phyloP scores from a whole-genome alignment of 805 yeast genomes.

The Candida hungchunana region DNA sequence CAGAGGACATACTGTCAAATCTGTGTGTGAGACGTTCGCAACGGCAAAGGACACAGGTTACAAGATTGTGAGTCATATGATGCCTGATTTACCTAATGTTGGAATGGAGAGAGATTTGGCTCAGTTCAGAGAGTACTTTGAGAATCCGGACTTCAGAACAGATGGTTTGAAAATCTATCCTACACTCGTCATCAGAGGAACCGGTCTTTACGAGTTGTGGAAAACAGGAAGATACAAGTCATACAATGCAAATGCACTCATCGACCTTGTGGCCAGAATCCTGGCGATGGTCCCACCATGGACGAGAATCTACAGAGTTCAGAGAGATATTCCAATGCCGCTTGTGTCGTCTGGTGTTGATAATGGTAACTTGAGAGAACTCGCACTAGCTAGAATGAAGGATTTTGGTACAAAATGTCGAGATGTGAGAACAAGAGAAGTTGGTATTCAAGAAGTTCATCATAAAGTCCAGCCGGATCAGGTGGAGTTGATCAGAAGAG shows the following conservation, averaged over 20 bases:
- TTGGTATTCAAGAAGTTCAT: constrained; percentile 97
- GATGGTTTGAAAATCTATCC: constrained; percentile 96
- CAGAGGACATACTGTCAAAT: constrained; percentile 94
- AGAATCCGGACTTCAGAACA: constrained; percentile 93
- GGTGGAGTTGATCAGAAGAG: constrained; percentile 91
- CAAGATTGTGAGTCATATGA: constrained; percentile 97
- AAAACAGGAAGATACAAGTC: constrained; percentile 92
- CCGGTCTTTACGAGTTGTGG: constrained; percentile 96
- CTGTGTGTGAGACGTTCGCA: constrained; percentile 94
- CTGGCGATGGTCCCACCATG: constrained; percentile 97
- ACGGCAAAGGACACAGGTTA: constrained; percentile 98
- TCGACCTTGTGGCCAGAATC: constrained; percentile 93
- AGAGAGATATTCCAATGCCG: constrained; percentile 99
- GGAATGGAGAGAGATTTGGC: constrained; percentile 98
- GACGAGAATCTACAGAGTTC: constrained; percentile 98
- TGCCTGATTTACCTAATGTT: constrained; percentile 98
- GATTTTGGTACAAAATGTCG: constrained; percentile 96
- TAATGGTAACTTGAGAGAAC: constrained; percentile 91
- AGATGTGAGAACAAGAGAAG: constrained; percentile 96
- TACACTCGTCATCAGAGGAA: constrained; percentile 93
- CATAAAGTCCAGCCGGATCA: constrained; percentile 96
- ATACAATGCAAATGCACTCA: constrained; percentile 88
- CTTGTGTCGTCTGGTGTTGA: constrained; percentile 96
- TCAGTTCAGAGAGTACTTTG: constrained; percentile 94
- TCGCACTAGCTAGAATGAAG: constrained; percentile 95